Evolutionary conservation across 2,329 filamentous ascomycete species (phyloP), one percentile per base, ranked within the genome.

Genomic region (Hymenoscyphus scutula): DNA sequence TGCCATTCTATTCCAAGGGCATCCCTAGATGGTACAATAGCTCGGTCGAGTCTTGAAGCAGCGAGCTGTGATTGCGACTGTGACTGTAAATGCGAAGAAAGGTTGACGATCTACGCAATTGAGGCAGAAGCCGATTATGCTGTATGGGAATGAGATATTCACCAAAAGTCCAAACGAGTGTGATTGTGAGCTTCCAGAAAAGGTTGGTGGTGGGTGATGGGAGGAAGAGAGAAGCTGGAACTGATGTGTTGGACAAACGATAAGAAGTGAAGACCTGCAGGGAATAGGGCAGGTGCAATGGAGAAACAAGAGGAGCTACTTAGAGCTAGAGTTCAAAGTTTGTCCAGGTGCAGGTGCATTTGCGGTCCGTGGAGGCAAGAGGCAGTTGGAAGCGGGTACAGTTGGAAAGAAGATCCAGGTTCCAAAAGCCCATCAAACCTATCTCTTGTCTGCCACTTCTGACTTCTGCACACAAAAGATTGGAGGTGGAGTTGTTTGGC

Each of bases 1-100:
- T 61, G 83, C 79, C 84, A 87, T 87, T 45, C 38, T 34, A 29
- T 23, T 27, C 25, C 29, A 19, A 53, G 45, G 32, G 27, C 57
- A 59, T 53, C 27, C 29, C 41, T 27, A 11, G 30, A 37, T 2
- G 30, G 37, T 25, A 27, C n/a, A n/a, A n/a, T n/a, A n/a, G 37
- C 41, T 48, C 15, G 8, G 19, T 48, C n/a, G n/a, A 45, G 4
- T 19, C 38, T 3, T 19, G n/a, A 7, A 19, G 34, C 34, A 10
- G 34, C 34, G n/a, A 6, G 4, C n/a, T n/a, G 38, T 45, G n/a
- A n/a, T n/a, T n/a, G 38, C 30, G 32, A 8, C 15, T 10, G 11
- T 11, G 8, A 13, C 8, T 34, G 32, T 34, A 8, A 13, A 34
- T 34, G 32, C 8, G 32, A 34, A 34, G 32, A 34, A 34, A 34